These are phyloP conservation scores for Dactylellina sp. DNA, from an alignment of 2,329 filamentous ascomycete species.

Conservation along the genomic window DNA sequence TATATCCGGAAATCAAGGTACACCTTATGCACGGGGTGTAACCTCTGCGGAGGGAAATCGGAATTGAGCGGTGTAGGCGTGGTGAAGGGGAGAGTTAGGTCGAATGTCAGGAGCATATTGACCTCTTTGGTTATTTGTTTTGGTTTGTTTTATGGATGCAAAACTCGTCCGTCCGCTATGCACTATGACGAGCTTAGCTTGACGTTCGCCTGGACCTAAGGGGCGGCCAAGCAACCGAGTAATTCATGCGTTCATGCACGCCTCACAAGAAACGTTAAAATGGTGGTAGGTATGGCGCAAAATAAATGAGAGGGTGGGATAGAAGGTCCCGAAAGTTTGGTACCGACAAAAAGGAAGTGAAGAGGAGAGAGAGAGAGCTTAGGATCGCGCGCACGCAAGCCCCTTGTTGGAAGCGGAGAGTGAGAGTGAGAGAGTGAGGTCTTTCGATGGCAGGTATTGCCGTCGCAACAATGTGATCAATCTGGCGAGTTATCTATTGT, in stretches of 20 bases:
- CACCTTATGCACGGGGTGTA: constrained; percentile 42
- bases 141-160: background rate
- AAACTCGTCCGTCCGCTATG: background rate
- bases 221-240: background rate
- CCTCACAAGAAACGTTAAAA: background rate
- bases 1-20: constrained; percentile 49
- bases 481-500: constrained; percentile 22
- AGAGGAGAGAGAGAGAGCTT: constrained; percentile 2
- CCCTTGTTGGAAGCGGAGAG: background rate
- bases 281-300: background rate
- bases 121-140: background rate
- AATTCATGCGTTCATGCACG: constrained; percentile 28
- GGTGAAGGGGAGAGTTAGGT: constrained; percentile 22
- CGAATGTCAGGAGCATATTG: constrained; percentile 49
- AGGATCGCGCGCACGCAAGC: background rate
- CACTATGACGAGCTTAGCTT: background rate
- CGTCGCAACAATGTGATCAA: constrained; percentile 11
- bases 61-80: constrained; percentile 28
- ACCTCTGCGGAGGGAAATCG: constrained; percentile 23
- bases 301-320: background rate
- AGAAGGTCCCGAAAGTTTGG: constrained; percentile 14
- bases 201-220: background rate
- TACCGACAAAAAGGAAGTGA: constrained; percentile 7
- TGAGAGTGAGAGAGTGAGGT: too few relatives aligned
- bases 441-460: background rate